Base-by-base conservation (phyloP, 2,329 filamentous ascomycete species). In the Triangularia verruculosa region DNA sequence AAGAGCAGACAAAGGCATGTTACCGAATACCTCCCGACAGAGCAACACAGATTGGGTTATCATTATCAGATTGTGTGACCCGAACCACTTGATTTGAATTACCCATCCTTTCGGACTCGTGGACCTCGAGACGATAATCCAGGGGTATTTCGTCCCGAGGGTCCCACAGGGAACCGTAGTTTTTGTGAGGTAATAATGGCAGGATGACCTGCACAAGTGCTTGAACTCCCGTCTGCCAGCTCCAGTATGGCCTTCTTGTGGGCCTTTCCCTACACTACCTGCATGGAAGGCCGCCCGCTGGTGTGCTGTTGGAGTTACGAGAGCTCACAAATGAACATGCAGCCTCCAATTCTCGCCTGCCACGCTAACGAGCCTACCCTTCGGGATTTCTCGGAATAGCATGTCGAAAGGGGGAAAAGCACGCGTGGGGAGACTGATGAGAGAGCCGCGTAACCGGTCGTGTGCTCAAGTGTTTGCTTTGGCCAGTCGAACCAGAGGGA, bases 131-230 rank as follows among this genome's bases (percentile, higher is more conserved):
- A 47, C 39, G 39, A 47, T 6, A 47, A 47, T 47, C 39, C 39
- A 47, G 39, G 39, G 39, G 39, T 17, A 52, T 56, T 54, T 30
- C 28, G 22, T 61, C 17, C 28, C 27, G 59, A 47, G 52, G 51
- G 51, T 28, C 25, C 24, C 34, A 25, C 27, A 39, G 28, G 53
- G 55, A 52, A 55, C 13, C 43, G 58, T 62, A 58, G 68, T 71
- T 73, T 72, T 59, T 65, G 63, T 73, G 70, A 71, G 70, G 72
- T 72, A 73, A 73, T 68, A 34, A 27, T 25, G 54, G 39, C 17
- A 47, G n/a, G 39, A n/a, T 47, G 39, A 47, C 39, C 39, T 47
- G 47, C 56, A 27, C 32, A 28, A 34, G 57, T 66, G 59, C 59
- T 62, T 64, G 63, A 57, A 27, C 54, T 61, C 59, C 24, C 53